Conservation (phyloP, 257 asterid genomes). For the Ilex asprella region DNA sequence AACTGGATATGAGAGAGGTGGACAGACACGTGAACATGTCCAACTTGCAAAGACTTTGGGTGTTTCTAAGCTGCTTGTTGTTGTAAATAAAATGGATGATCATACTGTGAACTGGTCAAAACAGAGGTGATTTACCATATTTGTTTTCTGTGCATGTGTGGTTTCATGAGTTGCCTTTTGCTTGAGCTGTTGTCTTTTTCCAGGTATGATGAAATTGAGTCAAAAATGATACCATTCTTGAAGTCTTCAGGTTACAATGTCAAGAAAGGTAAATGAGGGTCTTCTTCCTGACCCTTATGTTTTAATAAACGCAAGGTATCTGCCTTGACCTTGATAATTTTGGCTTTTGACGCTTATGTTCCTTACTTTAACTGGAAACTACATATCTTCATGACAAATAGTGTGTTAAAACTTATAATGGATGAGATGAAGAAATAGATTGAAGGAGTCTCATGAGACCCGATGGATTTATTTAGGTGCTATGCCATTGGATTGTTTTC, state of each 20-base stretch:
- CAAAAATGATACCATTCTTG: slow-evolving; percentile 65
- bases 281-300: background rate
- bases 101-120: slow-evolving; percentile 93
- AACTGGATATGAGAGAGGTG: slow-evolving; percentile 99
- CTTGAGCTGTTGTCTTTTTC: background rate
- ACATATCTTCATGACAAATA: too few relatives aligned
- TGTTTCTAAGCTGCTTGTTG: slow-evolving; percentile 84
- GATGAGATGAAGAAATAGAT: too few relatives aligned
- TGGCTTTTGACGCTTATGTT: too few relatives aligned
- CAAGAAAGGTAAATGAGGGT: slow-evolving; percentile 59
- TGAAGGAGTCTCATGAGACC: too few relatives aligned
- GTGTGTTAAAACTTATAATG: too few relatives aligned
- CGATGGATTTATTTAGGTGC: too few relatives aligned
- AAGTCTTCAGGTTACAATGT: slow-evolving; percentile 83
- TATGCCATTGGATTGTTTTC: too few relatives aligned
- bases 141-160: background rate
- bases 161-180: slow-evolving; percentile 2
- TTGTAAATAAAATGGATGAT: slow-evolving; percentile 97
- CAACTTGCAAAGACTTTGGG: slow-evolving; percentile 97
- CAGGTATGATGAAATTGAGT: slow-evolving; percentile 93
- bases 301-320: too few relatives aligned
- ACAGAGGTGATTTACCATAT: slow-evolving; percentile 60
- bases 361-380: too few relatives aligned
- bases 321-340: too few relatives aligned
- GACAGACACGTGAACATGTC: slow-evolving; percentile 97